Evolutionary conservation across 23 red algal species (phyloP).

Genomic region (Chondrus crispus): DNA sequence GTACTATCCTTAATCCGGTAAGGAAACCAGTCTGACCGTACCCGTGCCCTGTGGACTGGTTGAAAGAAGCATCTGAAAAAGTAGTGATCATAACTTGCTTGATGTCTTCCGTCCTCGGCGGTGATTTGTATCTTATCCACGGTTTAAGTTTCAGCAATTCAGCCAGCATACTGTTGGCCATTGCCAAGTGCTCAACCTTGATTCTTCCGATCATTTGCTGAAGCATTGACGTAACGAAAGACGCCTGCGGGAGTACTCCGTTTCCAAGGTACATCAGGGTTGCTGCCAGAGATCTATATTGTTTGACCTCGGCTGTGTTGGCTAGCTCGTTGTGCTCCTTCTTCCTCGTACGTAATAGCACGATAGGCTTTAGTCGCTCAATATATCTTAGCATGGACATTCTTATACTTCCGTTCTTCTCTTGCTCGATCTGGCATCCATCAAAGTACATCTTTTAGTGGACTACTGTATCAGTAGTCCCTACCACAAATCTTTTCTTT

Average conservation of each 20-base stretch:
- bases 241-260: constrained; percentile 2
- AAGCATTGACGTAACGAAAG: not conserved
- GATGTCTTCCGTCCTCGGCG: not conserved
- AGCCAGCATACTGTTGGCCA: not conserved
- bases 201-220: not conserved
- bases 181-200: not conserved
- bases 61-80: too few relatives aligned
- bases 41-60: too few relatives aligned
- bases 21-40: too few relatives aligned
- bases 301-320: not conserved
- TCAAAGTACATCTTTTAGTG: constrained; percentile 19
- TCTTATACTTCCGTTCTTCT: not conserved
- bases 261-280: not conserved
- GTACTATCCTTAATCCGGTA: too few relatives aligned
- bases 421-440: constrained; percentile 10
- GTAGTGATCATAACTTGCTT: not conserved
- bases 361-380: not conserved
- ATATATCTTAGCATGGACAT: not conserved
- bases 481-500: not conserved
- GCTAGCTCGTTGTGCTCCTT: not conserved
- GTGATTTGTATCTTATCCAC: not conserved
- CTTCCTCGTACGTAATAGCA: not conserved
- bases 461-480: not conserved
- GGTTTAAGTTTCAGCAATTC: not conserved
- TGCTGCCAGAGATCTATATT: not conserved